Evolutionary conservation across 2,329 filamentous ascomycete genomes (phyloP), one percentile per base, ranked within the genome.

Genomic region (Colletotrichum tropicicola): DNA sequence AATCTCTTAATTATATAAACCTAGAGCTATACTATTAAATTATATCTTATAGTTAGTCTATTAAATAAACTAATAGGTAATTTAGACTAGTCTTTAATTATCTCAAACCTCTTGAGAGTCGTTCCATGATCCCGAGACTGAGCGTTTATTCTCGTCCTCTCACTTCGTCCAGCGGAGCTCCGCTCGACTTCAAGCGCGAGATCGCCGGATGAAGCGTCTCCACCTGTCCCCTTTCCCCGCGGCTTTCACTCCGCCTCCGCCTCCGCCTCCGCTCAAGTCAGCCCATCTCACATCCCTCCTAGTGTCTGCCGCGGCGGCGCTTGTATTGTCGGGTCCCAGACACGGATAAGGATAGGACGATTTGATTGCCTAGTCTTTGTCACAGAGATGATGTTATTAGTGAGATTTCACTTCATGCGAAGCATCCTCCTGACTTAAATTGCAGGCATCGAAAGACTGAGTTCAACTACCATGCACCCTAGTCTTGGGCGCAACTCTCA

Each of bases 241-340:
- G 59, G 59, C 43, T 2, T 49, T 56, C 43, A 61, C 51, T 57
- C 59, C 59, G 41, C 58, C 58, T 32, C 48, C 56, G 30, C 57
- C 57, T 48, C 57, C 56, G 45, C 56, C 56, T 43, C 56, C 56
- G 28, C 57, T 41, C 23, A 13, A 13, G 25, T 25, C 28, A n/a
- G 32, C 32, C n/a, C 32, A 35, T 4, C 32, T n/a, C 12, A 28
- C 17, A 5, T 30, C n/a, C 45, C 27, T 10, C 32, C n/a, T 35
- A 12, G 32, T 13, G 5, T 15, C 25, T 30, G 10, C 37, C 32
- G 30, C 49, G 30, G 32, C 32, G 32, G 32, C 32, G 32, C 32
- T 12, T n/a, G 32, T 35, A 5, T 15, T 13, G n/a, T 35, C 32
- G 6, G 9, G n/a, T 15, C 6, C 9, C 32, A 12, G 4, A 6